A percentile compares a stretch with the other conserved stretches of the same genome.
Conservation (phyloP, 1,139 yeast species). For the Pichia terricola region DNA sequence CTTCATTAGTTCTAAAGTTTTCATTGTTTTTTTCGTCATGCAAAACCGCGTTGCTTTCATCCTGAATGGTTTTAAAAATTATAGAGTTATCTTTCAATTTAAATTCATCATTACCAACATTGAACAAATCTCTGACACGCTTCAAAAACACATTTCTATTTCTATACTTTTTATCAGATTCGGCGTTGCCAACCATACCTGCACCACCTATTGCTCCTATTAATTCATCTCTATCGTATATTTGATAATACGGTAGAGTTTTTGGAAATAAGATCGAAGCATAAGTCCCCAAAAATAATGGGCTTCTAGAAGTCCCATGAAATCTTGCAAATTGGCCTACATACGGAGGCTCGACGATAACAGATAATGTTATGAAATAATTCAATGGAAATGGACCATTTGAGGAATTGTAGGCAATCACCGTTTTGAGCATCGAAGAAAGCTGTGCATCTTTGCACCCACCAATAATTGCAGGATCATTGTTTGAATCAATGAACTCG, state of each 20-base stretch:
- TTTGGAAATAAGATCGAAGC: slow-evolving; percentile 55
- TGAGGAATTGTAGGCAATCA: slow-evolving; percentile 28
- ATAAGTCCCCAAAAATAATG: slow-evolving; percentile 46
- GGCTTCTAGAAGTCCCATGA: slow-evolving; percentile 36
- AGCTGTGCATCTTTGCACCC: slow-evolving; percentile 3
- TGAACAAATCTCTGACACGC: slow-evolving; percentile 49
- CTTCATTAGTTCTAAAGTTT: slow-evolving; percentile 1
- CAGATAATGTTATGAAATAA: slow-evolving; percentile 32
- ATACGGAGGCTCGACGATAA: slow-evolving; percentile 35
- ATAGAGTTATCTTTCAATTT: slow-evolving; percentile 40
- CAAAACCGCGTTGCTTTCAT: background rate
- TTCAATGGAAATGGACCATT: slow-evolving; percentile 25
- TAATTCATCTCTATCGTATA: slow-evolving; percentile 43
- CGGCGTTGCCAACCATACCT: slow-evolving; percentile 11
- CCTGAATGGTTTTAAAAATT: slow-evolving; percentile 38
- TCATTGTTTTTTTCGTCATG: slow-evolving; percentile 21
- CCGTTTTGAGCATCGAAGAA: slow-evolving; percentile 20
- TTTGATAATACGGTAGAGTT: slow-evolving; percentile 39
- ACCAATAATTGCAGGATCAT: slow-evolving; percentile 1
- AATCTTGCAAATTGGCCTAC: slow-evolving; percentile 33
- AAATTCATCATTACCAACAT: slow-evolving; percentile 45
- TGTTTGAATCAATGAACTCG: no score
- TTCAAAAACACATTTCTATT: slow-evolving; percentile 37
- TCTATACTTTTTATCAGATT: slow-evolving; percentile 22
- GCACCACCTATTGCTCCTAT: slow-evolving; percentile 39